A percentile compares a stretch with the other conserved stretches of the same genome.
phyloP scores from a whole-genome alignment of 495 filamentous ascomycete genomes.

The Parachaetomium inaequale region DNA sequence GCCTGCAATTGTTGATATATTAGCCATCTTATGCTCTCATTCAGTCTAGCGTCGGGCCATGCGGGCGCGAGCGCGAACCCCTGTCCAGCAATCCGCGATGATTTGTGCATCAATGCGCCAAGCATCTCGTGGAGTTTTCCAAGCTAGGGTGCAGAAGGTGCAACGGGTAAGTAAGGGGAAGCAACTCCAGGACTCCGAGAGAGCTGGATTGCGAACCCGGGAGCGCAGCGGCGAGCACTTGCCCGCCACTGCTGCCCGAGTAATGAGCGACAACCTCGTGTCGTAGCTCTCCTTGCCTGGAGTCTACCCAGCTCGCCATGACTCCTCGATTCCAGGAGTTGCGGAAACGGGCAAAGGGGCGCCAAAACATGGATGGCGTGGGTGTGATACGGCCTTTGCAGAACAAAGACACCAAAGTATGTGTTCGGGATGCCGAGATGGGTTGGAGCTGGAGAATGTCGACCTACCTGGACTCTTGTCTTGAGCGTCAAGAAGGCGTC shows the following conservation, averaged over 20 bases:
- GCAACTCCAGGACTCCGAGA: not conserved
- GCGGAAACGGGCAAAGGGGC: too few species aligned
- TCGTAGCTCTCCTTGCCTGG: not conserved
- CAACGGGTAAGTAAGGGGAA: not conserved
- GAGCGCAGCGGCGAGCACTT: not conserved
- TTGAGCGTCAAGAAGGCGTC: constrained; percentile 92
- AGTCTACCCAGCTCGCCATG: not conserved
- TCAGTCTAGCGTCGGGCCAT: constrained; percentile 21
- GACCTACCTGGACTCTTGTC: constrained; percentile 80
- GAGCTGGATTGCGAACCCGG: not conserved
- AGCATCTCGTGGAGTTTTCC: constrained; percentile 13
- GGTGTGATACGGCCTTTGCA: too few species aligned
- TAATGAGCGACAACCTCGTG: not conserved
- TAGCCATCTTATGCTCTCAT: constrained; percentile 41
- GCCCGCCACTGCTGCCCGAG: not conserved
- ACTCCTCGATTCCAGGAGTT: not conserved
- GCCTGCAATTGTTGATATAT: constrained; percentile 57
- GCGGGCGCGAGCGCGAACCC: constrained; percentile 25
- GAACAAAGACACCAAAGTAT: not conserved
- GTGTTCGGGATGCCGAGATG: not conserved
- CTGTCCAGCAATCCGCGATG: constrained; percentile 22
- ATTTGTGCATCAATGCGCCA: constrained; percentile 35
- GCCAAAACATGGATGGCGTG: too few species aligned
- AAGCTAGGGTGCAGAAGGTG: not conserved
- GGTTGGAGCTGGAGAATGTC: constrained; percentile 5